These are phyloP conservation scores for Nicotiana sylvestris DNA, from an alignment of 257 asterid genomes.

Conservation along the genomic window DNA sequence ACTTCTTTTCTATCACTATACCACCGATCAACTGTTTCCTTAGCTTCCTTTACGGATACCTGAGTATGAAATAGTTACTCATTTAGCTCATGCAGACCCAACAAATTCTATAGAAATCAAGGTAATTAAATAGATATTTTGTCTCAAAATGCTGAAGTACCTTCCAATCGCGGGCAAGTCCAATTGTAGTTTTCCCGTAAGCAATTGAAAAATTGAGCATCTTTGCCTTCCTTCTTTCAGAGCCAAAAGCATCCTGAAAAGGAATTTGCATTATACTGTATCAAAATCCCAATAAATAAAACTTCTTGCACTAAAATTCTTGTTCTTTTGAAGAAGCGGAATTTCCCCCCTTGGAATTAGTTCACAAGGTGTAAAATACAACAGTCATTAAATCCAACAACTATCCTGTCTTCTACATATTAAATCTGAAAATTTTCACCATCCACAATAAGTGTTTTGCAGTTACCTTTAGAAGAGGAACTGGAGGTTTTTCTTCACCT, in stretches of 20 bases:
- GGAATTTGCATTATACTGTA: not conserved
- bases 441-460: not conserved
- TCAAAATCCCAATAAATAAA: not conserved
- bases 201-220: constrained; percentile 99
- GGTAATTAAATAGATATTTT: not conserved
- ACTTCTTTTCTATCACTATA: constrained; percentile 94
- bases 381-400: not conserved
- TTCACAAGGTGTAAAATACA: not conserved
- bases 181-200: constrained; percentile 81
- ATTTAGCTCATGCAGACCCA: constrained; percentile 12
- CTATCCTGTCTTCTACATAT: not conserved
- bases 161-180: constrained; percentile 98
- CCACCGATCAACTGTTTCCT: constrained; percentile 87
- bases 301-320: constrained; percentile 2
- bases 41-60: constrained; percentile 95
- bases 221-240: constrained; percentile 98
- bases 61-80: constrained; percentile 26
- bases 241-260: constrained; percentile 82
- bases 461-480: constrained; percentile 80
- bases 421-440: not conserved
- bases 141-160: constrained; percentile 25
- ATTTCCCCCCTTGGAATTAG: not conserved
- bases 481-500: constrained; percentile 89
- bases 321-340: not conserved
- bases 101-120: constrained; percentile 9